Percentiles rank a stretch among this genome's conserved stretches.
Conservation (phyloP, 805 yeast genomes). For the Scheffersomyces stipitis region DNA sequence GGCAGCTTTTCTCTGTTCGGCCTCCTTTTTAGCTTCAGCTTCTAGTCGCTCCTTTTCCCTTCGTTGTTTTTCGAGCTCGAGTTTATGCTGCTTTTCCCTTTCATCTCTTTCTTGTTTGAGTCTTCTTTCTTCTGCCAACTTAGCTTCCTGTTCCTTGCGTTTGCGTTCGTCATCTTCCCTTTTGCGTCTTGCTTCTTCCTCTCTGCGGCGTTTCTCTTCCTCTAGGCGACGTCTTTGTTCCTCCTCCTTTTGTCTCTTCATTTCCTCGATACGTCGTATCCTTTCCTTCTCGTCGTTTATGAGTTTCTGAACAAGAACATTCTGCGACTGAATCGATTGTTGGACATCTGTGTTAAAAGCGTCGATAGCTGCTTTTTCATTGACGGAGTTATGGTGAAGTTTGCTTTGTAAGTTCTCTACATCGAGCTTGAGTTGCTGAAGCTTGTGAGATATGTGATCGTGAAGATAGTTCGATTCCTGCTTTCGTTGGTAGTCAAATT, state of each 20-base stretch:
- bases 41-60: slow-evolving; percentile 12
- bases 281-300: slow-evolving; percentile 5
- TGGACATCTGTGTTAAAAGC: too few species aligned
- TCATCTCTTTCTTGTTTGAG: slow-evolving; percentile 5
- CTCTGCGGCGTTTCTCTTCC: slow-evolving; percentile 9
- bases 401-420: too few species aligned
- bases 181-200: slow-evolving; percentile 11
- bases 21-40: slow-evolving; percentile 16
- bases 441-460: too few species aligned
- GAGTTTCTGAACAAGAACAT: not conserved
- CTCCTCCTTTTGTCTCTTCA: slow-evolving; percentile 5
- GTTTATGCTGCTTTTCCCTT: slow-evolving; percentile 4
- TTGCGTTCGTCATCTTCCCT: slow-evolving; percentile 21
- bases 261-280: not conserved
- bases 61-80: slow-evolving; percentile 1
- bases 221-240: slow-evolving; percentile 7
- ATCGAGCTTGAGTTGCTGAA: too few species aligned
- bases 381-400: too few species aligned
- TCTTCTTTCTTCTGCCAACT: slow-evolving; percentile 2
- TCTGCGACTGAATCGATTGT: not conserved
- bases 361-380: too few species aligned
- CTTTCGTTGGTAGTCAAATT: too few species aligned
- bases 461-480: too few species aligned
- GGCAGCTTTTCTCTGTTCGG: slow-evolving; percentile 13
- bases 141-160: slow-evolving; percentile 12